These are phyloP conservation scores for Suillus spraguei DNA, from an alignment of 768 basidiomycete genomes.

Conservation along the genomic window DNA sequence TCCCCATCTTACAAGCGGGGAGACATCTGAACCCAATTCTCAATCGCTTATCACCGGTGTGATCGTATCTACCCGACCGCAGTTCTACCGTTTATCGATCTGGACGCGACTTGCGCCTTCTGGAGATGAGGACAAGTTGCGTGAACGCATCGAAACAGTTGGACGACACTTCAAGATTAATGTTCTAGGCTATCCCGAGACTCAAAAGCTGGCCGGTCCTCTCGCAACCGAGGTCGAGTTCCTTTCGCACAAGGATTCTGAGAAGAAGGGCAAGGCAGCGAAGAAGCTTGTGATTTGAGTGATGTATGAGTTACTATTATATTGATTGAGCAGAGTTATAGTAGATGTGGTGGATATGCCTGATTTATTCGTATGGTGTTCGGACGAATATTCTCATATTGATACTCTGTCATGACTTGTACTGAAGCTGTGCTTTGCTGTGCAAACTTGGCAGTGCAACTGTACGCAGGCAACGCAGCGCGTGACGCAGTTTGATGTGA, in stretches of 20 bases:
- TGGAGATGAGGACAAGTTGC: slow-evolving; percentile 58
- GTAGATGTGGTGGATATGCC: slow-evolving; percentile 18
- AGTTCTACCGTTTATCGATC: slow-evolving; percentile 96
- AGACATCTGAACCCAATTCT: slow-evolving; percentile 42
- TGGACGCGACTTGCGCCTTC: slow-evolving; percentile 91
- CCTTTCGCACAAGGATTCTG: slow-evolving; percentile 91
- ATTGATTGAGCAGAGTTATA: slow-evolving; percentile 13
- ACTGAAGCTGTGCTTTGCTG: not conserved
- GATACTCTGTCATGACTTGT: not conserved
- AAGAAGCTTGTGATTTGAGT: slow-evolving; percentile 76
- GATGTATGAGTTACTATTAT: slow-evolving; percentile 16
- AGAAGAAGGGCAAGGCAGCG: slow-evolving; percentile 87
- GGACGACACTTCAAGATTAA: slow-evolving; percentile 90
- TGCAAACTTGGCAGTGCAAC: not conserved
- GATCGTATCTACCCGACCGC: slow-evolving; percentile 91
- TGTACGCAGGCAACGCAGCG: slow-evolving; percentile 11
- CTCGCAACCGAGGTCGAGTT: slow-evolving; percentile 95
- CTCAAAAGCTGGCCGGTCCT: slow-evolving; percentile 78
- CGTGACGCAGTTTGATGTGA: slow-evolving; percentile 10
- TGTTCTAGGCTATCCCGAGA: slow-evolving; percentile 81
- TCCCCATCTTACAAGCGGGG: slow-evolving; percentile 65
- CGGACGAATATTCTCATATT: slow-evolving; percentile 21
- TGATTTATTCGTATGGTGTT: slow-evolving; percentile 36
- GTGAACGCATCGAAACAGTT: slow-evolving; percentile 81
- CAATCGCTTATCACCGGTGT: slow-evolving; percentile 86